These are phyloP conservation scores for Tetrahymena thermophila DNA, from an alignment of 73 alveolate genomes.

Conservation along the genomic window DNA sequence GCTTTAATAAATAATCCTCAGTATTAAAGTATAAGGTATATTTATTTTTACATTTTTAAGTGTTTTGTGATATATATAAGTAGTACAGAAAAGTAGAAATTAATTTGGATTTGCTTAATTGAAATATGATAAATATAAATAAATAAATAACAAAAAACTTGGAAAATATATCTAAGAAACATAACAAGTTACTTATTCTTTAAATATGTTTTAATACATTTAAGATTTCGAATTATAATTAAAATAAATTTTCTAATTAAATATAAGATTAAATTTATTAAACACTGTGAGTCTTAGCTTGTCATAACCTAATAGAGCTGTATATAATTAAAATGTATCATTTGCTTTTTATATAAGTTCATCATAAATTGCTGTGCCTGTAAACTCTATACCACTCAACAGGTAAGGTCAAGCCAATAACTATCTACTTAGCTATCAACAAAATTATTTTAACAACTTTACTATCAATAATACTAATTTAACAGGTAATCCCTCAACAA, in stretches of 20 bases:
- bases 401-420: not conserved
- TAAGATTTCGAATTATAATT: too few species aligned
- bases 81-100: not conserved
- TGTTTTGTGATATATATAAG: too few species aligned
- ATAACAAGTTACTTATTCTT: too few species aligned
- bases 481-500: not conserved
- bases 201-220: too few species aligned
- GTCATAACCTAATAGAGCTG: not conserved
- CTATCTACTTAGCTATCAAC: not conserved
- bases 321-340: not conserved
- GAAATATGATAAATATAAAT: too few species aligned
- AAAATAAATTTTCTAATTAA: too few species aligned
- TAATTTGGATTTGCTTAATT: too few species aligned
- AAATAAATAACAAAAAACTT: too few species aligned
- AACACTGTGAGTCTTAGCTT: not conserved
- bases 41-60: too few species aligned
- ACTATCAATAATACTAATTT: not conserved
- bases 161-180: too few species aligned
- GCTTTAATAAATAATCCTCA: not conserved
- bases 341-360: not conserved
- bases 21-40: not conserved
- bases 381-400: not conserved
- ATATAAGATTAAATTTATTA: not conserved
- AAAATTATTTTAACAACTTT: not conserved
- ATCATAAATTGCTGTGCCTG: not conserved